phyloP scores from a whole-genome alignment of 1,139 yeast genomes.

The Candida dubliniensis region DNA sequence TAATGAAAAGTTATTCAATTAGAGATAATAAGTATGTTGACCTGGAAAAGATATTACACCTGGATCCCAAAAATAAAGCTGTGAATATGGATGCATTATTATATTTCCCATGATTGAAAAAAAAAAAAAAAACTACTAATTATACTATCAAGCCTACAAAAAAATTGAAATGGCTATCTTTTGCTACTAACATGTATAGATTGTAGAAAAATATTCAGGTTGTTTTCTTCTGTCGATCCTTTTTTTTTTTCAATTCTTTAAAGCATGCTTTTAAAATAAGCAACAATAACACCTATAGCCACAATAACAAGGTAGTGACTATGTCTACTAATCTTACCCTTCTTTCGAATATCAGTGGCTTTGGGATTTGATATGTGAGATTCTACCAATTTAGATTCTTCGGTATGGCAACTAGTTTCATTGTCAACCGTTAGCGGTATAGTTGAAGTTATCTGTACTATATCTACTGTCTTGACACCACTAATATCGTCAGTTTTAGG shows the following conservation, averaged over 20 bases:
- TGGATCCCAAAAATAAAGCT: constrained; percentile 24
- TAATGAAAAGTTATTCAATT: constrained; percentile 45
- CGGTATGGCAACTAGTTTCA: too few species aligned
- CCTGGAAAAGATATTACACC: constrained; percentile 17
- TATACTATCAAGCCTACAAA: neutral
- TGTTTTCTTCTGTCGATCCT: neutral
- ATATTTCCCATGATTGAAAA: constrained; percentile 6
- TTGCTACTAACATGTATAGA: too few species aligned
- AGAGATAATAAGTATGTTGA: constrained; percentile 25
- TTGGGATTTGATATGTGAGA: too few species aligned
- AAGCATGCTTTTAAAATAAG: too few species aligned
- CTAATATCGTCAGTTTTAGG: too few species aligned
- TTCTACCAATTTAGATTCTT: too few species aligned
- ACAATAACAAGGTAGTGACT: neutral
- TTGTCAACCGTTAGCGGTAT: too few species aligned
- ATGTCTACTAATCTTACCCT: too few species aligned
- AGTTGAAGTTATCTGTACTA: too few species aligned
- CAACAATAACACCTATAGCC: neutral
- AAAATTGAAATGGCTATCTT: neutral
- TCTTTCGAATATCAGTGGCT: too few species aligned
- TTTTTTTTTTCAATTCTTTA: neutral
- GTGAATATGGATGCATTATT: constrained; percentile 42
- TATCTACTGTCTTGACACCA: too few species aligned
- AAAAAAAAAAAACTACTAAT: neutral
- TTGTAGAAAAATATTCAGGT: neutral